Base-by-base conservation (phyloP, 2,329 filamentous ascomycete genomes). In the Diaporthe caulivora region DNA sequence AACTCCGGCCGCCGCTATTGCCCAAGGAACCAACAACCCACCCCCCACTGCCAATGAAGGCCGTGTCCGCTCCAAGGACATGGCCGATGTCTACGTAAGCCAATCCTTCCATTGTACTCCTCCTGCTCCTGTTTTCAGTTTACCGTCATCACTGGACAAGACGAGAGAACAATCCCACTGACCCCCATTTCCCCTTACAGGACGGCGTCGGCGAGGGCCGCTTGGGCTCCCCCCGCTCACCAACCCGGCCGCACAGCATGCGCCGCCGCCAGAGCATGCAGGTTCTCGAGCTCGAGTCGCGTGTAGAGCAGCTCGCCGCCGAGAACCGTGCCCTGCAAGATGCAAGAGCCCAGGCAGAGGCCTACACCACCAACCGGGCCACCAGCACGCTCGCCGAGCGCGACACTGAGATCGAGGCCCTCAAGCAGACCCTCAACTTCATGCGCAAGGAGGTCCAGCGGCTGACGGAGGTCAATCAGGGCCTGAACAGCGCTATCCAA, bases 241-340 rank as follows among this genome's bases (percentile, higher is more conserved):
- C 97, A 71, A 97, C 95, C 78, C 92, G 96, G 84, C 95, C 97
- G 79, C 95, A 95, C 81, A 98, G 95, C 87, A 94, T 99, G 90
- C 95, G 96, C 79, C 95, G 96, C 81, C 94, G 96, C 81, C 97
- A 98, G 84, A 98, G 96, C 88, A 96, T 98, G 92, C 96, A 98
- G 85, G 92, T 96, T 71, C 92, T 98, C 75, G 96, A 99, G 79
- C 92, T 99, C 80, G 95, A 98, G 86, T 88, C 90, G 74, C 91
- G 90, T 79, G 89, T 99, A 78, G 95, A 98, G 78, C 93, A 96
- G 82, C 88, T 99, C 76, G 87, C 93, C 53, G 91, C 92, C 29
- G 96, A 99, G 82, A 98, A 98, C 80, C 92, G 92, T 72, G 86
- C 91, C 75, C 91, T 99, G 37, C 88, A 91, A 78, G 92, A 95